Percentiles rank a stretch among this genome's conserved stretches.
Conservation (phyloP, 257 asterid species). For the Orobanche coerulescens region DNA sequence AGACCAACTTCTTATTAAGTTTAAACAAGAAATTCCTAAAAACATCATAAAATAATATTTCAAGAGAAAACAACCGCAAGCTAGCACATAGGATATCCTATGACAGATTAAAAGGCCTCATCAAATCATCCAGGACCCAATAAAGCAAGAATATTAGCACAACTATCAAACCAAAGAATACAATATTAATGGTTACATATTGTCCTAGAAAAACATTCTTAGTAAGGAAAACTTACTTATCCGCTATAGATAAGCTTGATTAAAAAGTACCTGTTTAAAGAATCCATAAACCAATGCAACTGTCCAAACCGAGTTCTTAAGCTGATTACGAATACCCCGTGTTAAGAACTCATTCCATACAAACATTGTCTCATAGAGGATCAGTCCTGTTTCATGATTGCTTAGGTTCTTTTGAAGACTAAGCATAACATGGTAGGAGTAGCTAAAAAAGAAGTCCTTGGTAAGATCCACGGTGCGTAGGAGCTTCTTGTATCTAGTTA, state of each 20-base stretch:
- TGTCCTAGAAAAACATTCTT: neutral
- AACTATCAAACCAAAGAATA: neutral
- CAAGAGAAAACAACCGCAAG: neutral
- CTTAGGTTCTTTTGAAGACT: conserved; percentile 83
- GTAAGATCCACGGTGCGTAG: conserved; percentile 84
- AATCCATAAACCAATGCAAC: conserved; percentile 90
- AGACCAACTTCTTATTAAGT: neutral
- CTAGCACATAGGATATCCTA: neutral
- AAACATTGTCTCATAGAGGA: conserved; percentile 82
- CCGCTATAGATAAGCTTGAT: neutral
- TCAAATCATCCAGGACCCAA: neutral
- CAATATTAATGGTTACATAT: neutral
- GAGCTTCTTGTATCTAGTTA: conserved; percentile 92
- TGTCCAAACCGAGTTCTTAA: conserved; percentile 75
- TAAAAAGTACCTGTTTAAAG: conserved; percentile 73
- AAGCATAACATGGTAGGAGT: conserved; percentile 85
- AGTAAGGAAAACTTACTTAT: neutral
- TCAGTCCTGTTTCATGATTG: conserved; percentile 46
- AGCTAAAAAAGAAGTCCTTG: conserved; percentile 96
- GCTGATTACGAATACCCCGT: conserved; percentile 75
- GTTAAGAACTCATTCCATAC: conserved; percentile 98
- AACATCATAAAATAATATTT: conserved; percentile 8
- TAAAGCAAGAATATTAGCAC: neutral
- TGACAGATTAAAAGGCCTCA: neutral
- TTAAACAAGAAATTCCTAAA: neutral